A percentile compares a stretch with the other conserved stretches of the same genome.
Evolutionary conservation across 2,329 filamentous ascomycete genomes (phyloP).

Genomic region (Periglandula ipomoeae): DNA sequence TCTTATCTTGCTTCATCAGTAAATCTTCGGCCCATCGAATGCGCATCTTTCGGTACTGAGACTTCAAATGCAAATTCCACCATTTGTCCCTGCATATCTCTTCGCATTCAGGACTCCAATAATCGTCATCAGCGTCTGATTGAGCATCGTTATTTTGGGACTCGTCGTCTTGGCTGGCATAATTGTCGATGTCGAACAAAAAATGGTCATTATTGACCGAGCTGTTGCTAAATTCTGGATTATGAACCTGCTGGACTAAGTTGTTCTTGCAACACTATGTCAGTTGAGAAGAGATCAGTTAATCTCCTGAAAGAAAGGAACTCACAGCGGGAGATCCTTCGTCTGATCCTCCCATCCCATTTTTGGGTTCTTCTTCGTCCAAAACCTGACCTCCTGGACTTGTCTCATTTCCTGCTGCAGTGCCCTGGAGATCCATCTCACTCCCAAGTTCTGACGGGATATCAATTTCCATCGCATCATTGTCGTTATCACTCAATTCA

Average conservation of each 20-base stretch:
- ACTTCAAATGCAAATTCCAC: background rate
- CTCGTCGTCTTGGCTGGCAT: too few relatives aligned
- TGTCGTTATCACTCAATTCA: background rate
- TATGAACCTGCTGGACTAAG: background rate
- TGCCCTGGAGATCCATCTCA: too few relatives aligned
- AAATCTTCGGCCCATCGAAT: background rate
- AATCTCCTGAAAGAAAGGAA: background rate
- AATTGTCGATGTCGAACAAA: too few relatives aligned
- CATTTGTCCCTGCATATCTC: background rate
- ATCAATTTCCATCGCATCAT: too few relatives aligned
- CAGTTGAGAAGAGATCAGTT: background rate
- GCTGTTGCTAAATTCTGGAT: background rate
- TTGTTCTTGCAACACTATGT: background rate
- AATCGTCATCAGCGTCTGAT: background rate
- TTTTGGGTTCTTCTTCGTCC: background rate
- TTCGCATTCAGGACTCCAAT: background rate
- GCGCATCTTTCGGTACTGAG: background rate
- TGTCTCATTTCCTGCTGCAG: background rate
- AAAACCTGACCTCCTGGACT: background rate
- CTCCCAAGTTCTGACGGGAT: too few relatives aligned
- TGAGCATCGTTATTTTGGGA: background rate
- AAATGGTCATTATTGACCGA: too few relatives aligned
- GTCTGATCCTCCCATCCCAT: background rate
- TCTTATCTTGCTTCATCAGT: background rate
- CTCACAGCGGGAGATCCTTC: background rate